Conservation (phyloP, 306 rosid genomes). For the Hylodesmum podocarpum region DNA sequence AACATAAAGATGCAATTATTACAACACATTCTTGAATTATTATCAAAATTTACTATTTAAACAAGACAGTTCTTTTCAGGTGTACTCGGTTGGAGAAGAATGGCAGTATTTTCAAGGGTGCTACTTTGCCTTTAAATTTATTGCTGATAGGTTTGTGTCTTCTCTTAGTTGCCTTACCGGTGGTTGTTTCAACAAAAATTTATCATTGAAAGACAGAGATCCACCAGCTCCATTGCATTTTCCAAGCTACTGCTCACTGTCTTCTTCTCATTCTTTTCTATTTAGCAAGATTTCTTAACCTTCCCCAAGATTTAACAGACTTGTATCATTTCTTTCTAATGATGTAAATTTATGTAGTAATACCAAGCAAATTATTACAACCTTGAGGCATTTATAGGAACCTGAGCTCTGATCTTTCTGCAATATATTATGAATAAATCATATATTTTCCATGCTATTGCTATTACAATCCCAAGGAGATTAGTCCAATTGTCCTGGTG, state of each 20-base stretch:
- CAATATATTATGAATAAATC: neutral
- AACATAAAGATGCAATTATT: constrained; percentile 6
- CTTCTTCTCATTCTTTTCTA: neutral
- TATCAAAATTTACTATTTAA: neutral
- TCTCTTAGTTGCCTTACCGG: neutral
- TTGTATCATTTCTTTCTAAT: neutral
- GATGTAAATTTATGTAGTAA: neutral
- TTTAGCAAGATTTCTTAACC: neutral
- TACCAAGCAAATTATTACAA: neutral
- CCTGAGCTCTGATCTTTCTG: neutral
- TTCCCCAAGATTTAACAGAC: neutral
- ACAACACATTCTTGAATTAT: neutral
- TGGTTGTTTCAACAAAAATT: neutral
- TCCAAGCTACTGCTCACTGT: neutral
- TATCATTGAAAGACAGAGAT: neutral
- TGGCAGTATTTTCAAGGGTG: neutral
- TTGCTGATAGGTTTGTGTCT: neutral
- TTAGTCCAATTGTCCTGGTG: neutral
- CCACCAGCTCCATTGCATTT: neutral
- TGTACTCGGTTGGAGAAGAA: neutral
- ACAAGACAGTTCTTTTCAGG: neutral
- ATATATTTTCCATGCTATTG: neutral
- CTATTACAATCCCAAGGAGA: neutral
- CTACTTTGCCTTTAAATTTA: neutral
- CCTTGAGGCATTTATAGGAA: neutral